Evolutionary conservation across 768 basidiomycete species (phyloP), one percentile per base, ranked within the genome.

Genomic region (Pholiota conissans): DNA sequence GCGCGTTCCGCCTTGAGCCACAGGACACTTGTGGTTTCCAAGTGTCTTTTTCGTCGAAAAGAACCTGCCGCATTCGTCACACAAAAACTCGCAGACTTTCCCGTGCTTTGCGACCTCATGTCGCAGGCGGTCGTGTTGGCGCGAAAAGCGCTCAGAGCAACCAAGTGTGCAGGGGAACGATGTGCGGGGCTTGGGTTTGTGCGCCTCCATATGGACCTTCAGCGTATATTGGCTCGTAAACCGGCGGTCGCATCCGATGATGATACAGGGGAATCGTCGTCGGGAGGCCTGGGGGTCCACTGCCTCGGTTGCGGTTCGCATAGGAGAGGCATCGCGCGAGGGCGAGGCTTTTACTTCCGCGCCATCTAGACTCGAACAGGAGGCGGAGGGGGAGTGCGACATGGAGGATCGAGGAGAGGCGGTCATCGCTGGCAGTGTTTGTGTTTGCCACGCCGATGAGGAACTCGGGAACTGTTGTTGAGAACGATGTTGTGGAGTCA

Each of bases 81-180:
- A 84, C 1, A 70, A 67, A 64, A 80, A 82, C 59, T 83, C 82
- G 70, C 83, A 84, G 42, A 83, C 61, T 62, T 82, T 82, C 13
- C 79, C 79, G 58, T 84, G 83, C 64, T 84, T 82, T 8, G 79
- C 78, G 5, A 84, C 82, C 65, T 84, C 83, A 57, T 84, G 83
- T 52, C 83, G 76, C 11, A 84, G 74, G 30, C 81, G 71, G 58
- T 84, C 83, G 60, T 84, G 83, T 56, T 82, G 82, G 49, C 83
- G 70, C 29, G 82, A 83, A 67, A 84, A 84, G 9, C 73, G 73
- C 66, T 83, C 82, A 5, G 73, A 70, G 63, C 83, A 84, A 13
- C 83, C 83, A n/a, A 78, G 71, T 5, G 80, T 80, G 64, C 83
- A 83, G 16, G 77, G 77, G 61, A 80, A 82, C 1, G 76, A 70